These are phyloP conservation scores for Oryza nivara DNA, from an alignment of 176 grass and related monocot genomes.

Conservation along the genomic window DNA sequence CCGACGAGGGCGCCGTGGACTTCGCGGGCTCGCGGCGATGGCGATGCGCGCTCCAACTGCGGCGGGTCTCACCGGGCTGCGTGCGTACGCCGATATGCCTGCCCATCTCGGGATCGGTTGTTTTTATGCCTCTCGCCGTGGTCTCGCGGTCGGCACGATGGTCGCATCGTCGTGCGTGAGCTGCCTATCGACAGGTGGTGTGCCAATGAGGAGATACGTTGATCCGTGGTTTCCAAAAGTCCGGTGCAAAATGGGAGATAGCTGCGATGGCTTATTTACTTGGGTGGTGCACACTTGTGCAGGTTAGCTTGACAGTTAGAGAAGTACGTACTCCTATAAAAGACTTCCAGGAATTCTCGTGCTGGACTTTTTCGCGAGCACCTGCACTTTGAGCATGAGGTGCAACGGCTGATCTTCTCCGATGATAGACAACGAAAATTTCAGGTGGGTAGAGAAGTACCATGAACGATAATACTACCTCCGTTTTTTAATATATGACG, in stretches of 20 bases:
- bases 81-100: background rate
- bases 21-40: constrained; percentile 16
- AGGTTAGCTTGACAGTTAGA: background rate
- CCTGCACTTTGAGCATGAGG: background rate
- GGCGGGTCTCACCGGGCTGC: constrained; percentile 6
- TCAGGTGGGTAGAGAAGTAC: too few relatives aligned
- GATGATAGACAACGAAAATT: too few relatives aligned
- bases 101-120: constrained; percentile 11
- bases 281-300: background rate
- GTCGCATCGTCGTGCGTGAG: background rate
- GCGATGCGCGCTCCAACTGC: background rate
- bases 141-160: background rate
- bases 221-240: background rate
- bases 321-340: background rate
- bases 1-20: constrained; percentile 22
- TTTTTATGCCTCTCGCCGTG: background rate
- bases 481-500: too few relatives aligned
- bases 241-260: background rate
- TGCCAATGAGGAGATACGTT: constrained; percentile 15
- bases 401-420: too few relatives aligned
- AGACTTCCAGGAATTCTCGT: background rate
- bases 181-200: constrained; percentile 10
- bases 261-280: constrained; percentile 1
- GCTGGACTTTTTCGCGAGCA: background rate
- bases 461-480: too few relatives aligned